Percentiles rank a stretch among this genome's conserved stretches.
phyloP scores from a whole-genome alignment of 345 rosid genomes.

The Melastoma malabathricum region DNA sequence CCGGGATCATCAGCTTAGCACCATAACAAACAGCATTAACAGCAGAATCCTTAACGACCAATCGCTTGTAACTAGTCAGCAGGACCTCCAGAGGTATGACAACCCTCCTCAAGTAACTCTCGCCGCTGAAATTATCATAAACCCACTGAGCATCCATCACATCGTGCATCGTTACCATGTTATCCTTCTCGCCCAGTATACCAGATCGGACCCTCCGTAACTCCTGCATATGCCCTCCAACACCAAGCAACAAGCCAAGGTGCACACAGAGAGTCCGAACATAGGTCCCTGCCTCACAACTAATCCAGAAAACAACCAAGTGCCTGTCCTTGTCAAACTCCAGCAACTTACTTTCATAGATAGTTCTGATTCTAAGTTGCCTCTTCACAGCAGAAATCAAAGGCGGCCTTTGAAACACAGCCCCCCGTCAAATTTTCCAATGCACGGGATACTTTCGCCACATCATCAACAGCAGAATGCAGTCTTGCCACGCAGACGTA shows the following conservation, averaged over 20 bases:
- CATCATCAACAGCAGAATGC: slow-evolving; percentile 75
- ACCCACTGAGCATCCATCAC: slow-evolving; percentile 91
- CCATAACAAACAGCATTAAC: slow-evolving; percentile 95
- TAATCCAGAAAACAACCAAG: slow-evolving; percentile 91
- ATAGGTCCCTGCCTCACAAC: slow-evolving; percentile 93
- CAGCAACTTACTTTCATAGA: slow-evolving; percentile 74
- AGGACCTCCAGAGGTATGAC: slow-evolving; percentile 84
- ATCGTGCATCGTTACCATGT: slow-evolving; percentile 97
- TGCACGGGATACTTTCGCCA: slow-evolving; percentile 76
- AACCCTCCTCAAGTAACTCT: slow-evolving; percentile 68
- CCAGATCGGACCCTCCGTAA: slow-evolving; percentile 91
- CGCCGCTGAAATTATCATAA: slow-evolving; percentile 51
- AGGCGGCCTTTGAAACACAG: slow-evolving; percentile 88
- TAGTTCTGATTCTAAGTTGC: slow-evolving; percentile 86
- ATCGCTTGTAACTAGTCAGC: slow-evolving; percentile 81
- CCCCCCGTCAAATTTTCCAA: slow-evolving; percentile 79
- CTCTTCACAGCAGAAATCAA: slow-evolving; percentile 89
- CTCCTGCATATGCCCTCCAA: slow-evolving; percentile 95
- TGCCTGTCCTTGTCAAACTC: slow-evolving; percentile 74
- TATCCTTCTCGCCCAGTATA: slow-evolving; percentile 76
- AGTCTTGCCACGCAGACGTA: slow-evolving; percentile 83
- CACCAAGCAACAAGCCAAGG: slow-evolving; percentile 81
- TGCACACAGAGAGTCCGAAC: slow-evolving; percentile 94
- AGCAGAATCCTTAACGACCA: slow-evolving; percentile 90
- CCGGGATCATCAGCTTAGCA: slow-evolving; percentile 85